Evolutionary conservation across 768 basidiomycete species (phyloP).

Genomic region (Tephrocybe rancida): DNA sequence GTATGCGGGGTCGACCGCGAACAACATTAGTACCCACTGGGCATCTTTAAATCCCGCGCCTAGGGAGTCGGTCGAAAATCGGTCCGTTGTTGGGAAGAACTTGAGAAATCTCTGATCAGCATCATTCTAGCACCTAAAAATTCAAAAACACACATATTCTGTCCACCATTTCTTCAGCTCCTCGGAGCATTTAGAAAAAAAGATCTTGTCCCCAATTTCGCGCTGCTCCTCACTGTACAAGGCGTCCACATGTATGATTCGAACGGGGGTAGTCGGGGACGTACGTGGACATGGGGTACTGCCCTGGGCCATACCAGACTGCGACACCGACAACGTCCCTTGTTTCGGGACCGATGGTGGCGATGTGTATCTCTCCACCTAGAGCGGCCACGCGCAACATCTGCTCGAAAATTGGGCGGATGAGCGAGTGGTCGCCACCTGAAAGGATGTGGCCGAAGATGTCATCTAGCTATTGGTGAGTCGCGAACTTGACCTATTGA

Average conservation of each 20-base stretch:
- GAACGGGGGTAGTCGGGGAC: too few species aligned
- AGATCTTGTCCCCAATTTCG: conserved; percentile 27
- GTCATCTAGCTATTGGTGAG: conserved; percentile 15
- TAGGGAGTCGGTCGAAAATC: conserved; percentile 18
- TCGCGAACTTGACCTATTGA: background rate
- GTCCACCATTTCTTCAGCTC: conserved; percentile 29
- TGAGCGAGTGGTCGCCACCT: conserved; percentile 20
- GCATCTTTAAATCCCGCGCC: conserved; percentile 22
- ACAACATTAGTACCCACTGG: conserved; percentile 30
- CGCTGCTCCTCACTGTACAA: conserved; percentile 31
- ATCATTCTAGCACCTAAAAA: background rate
- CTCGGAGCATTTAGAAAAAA: conserved; percentile 20
- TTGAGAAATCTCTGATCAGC: conserved; percentile 1
- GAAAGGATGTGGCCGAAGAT: conserved; percentile 18
- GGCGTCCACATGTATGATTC: too few species aligned
- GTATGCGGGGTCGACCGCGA: conserved; percentile 28
- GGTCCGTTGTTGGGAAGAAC: conserved; percentile 24
- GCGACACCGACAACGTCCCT: conserved; percentile 31
- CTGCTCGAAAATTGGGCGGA: conserved; percentile 16
- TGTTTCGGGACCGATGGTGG: conserved; percentile 19
- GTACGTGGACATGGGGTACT: conserved; percentile 23
- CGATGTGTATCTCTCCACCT: conserved; percentile 29
- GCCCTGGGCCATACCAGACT: conserved; percentile 33
- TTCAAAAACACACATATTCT: conserved; percentile 20
- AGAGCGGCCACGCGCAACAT: conserved; percentile 23